Evolutionary conservation across 805 yeast genomes (phyloP).

Genomic region (Candida sphagnicola): DNA sequence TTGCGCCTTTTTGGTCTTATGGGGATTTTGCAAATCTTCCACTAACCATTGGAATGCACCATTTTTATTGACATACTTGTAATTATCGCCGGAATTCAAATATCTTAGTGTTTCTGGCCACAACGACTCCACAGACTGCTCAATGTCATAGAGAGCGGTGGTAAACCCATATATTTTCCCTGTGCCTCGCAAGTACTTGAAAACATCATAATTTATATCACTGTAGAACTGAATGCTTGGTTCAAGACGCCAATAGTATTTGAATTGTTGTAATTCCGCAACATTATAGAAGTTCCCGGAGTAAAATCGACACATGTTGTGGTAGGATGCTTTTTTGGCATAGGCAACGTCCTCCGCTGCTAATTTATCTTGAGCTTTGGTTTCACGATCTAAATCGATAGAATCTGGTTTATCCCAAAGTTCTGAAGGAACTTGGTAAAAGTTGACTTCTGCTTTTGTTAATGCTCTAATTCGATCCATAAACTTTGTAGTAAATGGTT

Average conservation of each 20-base stretch:
- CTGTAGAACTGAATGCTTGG: slow-evolving; percentile 68
- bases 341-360: slow-evolving; percentile 50
- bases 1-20: slow-evolving; percentile 37
- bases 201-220: slow-evolving; percentile 70
- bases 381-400: slow-evolving; percentile 46
- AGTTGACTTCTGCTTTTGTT: slow-evolving; percentile 29
- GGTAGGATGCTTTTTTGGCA: slow-evolving; percentile 61
- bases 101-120: slow-evolving; percentile 71
- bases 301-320: slow-evolving; percentile 82
- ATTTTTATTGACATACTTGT: slow-evolving; percentile 43
- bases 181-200: slow-evolving; percentile 66
- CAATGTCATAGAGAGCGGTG: slow-evolving; percentile 64
- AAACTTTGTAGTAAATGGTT: slow-evolving; percentile 57
- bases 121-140: slow-evolving; percentile 55
- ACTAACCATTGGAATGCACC: slow-evolving; percentile 53
- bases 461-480: slow-evolving; percentile 37
- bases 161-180: slow-evolving; percentile 72
- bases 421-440: slow-evolving; percentile 37
- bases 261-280: slow-evolving; percentile 56
- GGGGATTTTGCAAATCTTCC: slow-evolving; percentile 49
- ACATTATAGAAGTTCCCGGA: slow-evolving; percentile 61
- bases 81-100: slow-evolving; percentile 52
- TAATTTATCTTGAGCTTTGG: slow-evolving; percentile 37
- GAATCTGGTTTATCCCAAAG: slow-evolving; percentile 58
- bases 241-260: slow-evolving; percentile 80